A percentile compares a stretch with the other conserved stretches of the same genome.
These are phyloP conservation scores for Prosopis cineraria DNA, from an alignment of 306 rosid species.

Conservation along the genomic window DNA sequence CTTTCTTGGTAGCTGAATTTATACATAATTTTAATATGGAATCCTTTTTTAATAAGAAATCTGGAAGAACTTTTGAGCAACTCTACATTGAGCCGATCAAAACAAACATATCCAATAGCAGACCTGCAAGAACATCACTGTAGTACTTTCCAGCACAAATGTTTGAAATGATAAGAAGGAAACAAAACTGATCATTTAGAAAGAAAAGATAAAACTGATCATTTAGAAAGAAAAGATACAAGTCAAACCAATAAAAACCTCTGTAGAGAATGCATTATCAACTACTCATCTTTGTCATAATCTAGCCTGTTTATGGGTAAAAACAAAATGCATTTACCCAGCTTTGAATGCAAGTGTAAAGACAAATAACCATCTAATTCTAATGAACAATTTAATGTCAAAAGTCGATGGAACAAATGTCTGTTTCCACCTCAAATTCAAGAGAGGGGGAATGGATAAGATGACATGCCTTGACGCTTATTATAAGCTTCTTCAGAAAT, in stretches of 20 bases:
- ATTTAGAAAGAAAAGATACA: background rate
- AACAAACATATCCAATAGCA: background rate
- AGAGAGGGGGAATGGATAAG: background rate
- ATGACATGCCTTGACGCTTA: slow-evolving; percentile 66
- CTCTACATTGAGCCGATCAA: background rate
- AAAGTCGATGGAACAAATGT: slow-evolving; percentile 18
- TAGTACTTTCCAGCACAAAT: background rate
- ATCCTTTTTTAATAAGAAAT: background rate
- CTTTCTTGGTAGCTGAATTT: background rate
- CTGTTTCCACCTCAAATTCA: background rate
- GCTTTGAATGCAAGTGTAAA: background rate
- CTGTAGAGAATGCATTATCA: slow-evolving; percentile 13
- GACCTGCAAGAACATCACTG: background rate
- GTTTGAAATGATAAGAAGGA: background rate
- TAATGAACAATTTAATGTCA: slow-evolving; percentile 3
- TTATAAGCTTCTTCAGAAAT: slow-evolving; percentile 86
- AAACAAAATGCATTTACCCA: background rate
- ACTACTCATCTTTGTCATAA: background rate
- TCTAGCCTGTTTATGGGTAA: background rate
- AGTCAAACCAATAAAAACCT: background rate
- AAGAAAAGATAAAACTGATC: background rate
- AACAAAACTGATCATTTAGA: background rate
- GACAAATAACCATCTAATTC: slow-evolving; percentile 8
- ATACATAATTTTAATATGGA: background rate
- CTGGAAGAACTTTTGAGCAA: background rate